A percentile compares a stretch with the other conserved stretches of the same genome.
Evolutionary conservation across 257 asterid species (phyloP).

Genomic region (Solanum bukasovii): DNA sequence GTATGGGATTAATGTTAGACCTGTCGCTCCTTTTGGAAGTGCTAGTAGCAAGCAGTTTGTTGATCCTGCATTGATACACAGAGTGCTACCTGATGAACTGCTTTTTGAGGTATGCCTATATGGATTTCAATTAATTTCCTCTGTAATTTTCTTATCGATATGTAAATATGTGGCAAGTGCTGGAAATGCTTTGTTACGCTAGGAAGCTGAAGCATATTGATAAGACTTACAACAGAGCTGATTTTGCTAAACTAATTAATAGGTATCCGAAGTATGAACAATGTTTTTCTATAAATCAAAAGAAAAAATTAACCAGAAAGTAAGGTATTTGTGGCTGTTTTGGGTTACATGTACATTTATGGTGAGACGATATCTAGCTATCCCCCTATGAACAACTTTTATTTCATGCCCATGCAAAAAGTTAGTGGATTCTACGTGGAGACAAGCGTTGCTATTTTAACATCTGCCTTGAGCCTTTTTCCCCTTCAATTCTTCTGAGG

Average conservation of each 20-base stretch:
- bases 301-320: background rate
- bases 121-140: background rate
- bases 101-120: conserved; percentile 58
- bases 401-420: background rate
- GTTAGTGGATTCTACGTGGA: background rate
- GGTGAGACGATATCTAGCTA: background rate
- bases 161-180: background rate
- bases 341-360: background rate
- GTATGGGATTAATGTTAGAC: conserved; percentile 83
- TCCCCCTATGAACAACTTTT: background rate
- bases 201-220: background rate
- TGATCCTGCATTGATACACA: conserved; percentile 71
- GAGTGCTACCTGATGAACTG: conserved; percentile 78
- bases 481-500: background rate
- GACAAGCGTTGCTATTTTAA: background rate
- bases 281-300: background rate
- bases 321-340: background rate
- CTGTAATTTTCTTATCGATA: background rate
- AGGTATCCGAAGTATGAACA: background rate
- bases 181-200: background rate
- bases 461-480: background rate
- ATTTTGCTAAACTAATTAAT: background rate
- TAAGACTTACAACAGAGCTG: background rate
- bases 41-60: conserved; percentile 42
- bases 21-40: conserved; percentile 71